Conservation (phyloP, 2,329 filamentous ascomycete species). For the Alternaria triticina region DNA sequence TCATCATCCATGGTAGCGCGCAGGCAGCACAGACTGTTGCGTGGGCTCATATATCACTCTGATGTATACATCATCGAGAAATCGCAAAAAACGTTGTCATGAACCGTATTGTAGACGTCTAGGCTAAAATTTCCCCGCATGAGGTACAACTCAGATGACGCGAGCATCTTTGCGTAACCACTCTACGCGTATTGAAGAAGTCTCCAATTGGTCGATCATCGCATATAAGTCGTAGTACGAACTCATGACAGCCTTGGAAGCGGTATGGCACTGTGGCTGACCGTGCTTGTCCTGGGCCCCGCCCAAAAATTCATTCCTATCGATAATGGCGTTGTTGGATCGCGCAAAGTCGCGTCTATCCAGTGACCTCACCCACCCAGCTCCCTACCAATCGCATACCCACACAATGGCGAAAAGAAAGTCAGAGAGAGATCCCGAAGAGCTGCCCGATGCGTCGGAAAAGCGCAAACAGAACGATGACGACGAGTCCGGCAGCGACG, state of each 20-base stretch:
- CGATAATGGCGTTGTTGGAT: not conserved
- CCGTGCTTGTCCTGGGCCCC: not conserved
- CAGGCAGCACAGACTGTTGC: not conserved
- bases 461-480: slow-evolving; percentile 38
- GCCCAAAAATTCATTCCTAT: slow-evolving; percentile 13
- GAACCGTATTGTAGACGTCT: not conserved
- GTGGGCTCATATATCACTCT: not conserved
- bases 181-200: too few species aligned
- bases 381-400: not conserved
- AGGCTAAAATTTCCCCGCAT: not conserved
- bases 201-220: not conserved
- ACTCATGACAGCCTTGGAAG: not conserved
- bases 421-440: slow-evolving; percentile 41
- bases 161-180: not conserved
- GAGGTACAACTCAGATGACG: not conserved
- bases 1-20: not conserved
- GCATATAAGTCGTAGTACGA: not conserved
- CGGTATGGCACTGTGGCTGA: not conserved
- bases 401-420: slow-evolving; percentile 48
- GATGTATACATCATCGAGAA: not conserved
- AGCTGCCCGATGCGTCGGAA: slow-evolving; percentile 44
- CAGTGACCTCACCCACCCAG: not conserved
- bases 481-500: slow-evolving; percentile 48
- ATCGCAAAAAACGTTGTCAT: not conserved
- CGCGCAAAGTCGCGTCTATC: slow-evolving; percentile 12